These are phyloP conservation scores for Myrmaecium sp. DNA, from an alignment of 2,329 filamentous ascomycete genomes.

Conservation along the genomic window DNA sequence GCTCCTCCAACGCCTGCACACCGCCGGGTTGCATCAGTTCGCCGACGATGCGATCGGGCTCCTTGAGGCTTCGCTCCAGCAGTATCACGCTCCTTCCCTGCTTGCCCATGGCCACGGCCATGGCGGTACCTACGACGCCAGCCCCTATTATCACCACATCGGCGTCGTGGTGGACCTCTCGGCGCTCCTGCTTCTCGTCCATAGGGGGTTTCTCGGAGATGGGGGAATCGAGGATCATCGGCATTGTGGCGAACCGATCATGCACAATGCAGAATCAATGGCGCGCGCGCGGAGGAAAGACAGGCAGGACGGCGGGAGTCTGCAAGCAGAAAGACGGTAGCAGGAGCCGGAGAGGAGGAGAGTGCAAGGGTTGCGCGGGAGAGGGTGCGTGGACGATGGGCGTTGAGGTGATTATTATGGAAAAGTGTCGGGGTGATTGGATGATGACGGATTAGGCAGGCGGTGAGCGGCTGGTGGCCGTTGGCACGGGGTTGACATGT, in stretches of 20 bases:
- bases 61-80: constrained; percentile 73
- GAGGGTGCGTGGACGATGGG: no score
- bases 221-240: constrained; percentile 11
- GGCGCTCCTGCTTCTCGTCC: constrained; percentile 26
- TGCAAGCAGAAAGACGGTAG: no score
- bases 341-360: no score
- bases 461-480: no score
- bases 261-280: no score
- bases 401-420: no score
- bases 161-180: constrained; percentile 40
- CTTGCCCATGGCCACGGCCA: constrained; percentile 67
- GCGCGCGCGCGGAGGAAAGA: no score
- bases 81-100: constrained; percentile 85
- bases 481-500: no score
- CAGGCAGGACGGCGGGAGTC: no score
- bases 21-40: constrained; percentile 91
- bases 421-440: no score
- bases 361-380: no score
- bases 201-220: constrained; percentile 5
- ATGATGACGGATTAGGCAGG: no score
- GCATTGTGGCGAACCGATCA: constrained; percentile 8
- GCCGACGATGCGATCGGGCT: constrained; percentile 91
- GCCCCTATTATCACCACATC: constrained; percentile 89
- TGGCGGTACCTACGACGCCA: constrained; percentile 74
- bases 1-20: constrained; percentile 57